These are phyloP conservation scores for Hyaloscypha finlandica DNA, from an alignment of 495 filamentous ascomycete genomes.

Conservation along the genomic window DNA sequence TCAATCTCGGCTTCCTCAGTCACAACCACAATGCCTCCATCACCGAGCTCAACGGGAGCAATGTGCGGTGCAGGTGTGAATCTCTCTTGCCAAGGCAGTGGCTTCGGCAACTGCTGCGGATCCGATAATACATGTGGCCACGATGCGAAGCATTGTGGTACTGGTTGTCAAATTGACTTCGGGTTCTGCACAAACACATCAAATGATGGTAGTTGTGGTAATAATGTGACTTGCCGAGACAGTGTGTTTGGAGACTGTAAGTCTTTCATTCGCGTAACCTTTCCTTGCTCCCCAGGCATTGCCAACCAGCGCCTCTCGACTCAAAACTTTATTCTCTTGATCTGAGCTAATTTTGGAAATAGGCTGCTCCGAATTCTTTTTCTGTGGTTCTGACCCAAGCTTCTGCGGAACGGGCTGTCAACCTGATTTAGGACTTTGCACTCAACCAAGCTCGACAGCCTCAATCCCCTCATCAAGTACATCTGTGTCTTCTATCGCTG, in stretches of 20 bases:
- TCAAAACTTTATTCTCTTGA: no score
- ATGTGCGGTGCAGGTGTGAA: constrained; percentile 11
- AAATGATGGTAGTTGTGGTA: constrained; percentile 4
- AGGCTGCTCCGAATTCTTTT: no score
- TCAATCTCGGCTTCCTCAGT: background rate
- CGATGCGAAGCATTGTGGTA: background rate
- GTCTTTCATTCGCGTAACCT: no score
- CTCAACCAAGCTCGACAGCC: no score
- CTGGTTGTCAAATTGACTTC: background rate
- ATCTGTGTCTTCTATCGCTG: no score
- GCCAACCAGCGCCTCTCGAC: no score
- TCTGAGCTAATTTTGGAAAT: no score
- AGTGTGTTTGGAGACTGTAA: constrained; percentile 5
- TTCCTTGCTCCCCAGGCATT: no score
- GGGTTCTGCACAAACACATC: background rate
- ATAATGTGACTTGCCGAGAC: constrained; percentile 1
- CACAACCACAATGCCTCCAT: background rate
- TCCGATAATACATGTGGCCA: background rate
- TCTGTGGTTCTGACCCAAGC: no score
- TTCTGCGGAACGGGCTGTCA: no score
- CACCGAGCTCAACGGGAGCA: constrained; percentile 3
- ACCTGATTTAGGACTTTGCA: no score
- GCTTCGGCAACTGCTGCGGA: constrained; percentile 2
- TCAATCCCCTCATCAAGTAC: no score
- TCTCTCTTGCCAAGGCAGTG: background rate